Evolutionary conservation across 768 basidiomycete genomes (phyloP), one percentile per base, ranked within the genome.

Genomic region (Fomitopsis serialis): DNA sequence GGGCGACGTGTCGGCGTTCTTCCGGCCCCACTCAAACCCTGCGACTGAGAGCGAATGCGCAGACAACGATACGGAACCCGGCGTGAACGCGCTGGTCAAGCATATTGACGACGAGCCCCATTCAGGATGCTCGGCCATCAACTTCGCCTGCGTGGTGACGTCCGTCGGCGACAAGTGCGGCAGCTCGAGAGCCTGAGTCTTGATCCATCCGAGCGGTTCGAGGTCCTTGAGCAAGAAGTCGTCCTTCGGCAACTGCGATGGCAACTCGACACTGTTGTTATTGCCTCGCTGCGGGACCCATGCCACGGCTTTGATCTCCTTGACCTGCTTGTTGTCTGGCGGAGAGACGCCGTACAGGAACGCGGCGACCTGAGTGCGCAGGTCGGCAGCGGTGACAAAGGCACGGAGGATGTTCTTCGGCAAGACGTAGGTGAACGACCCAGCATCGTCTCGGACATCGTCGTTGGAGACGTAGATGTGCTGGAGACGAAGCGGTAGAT

Each of bases 391-490:
- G 21, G 87, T 82, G 61, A 98, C 89, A 74, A 99, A 98, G 2
- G 93, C 88, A 45, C 91, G 87, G 29, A 99, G 77, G 50, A 98
- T 79, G 69, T 99, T 99, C 80, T 99, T 99, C 25, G 97, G 95
- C 49, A 99, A 77, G 50, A 99, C 93, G 63, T 92, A 98, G 36
- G 97, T 99, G 70, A 81, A 93, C 8, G 91, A 91, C 22, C 87
- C 85, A 4, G 95, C 93, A 63, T 98, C 97, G 65, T 99, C 97
- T 70, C 96, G 96, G 64, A 99, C 95, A 65, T 99, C 96, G 63
- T 99, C 97, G 65, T 98, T 99, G 40, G 94, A 96, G 29, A 99
- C 97, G 68, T 97, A 98, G 70, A 98, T 97, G 67, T 99, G 95
- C 67, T 98, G 95, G 55, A 98, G 78, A 64, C 97, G 92, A 56